Base-by-base conservation (phyloP, 179 eudicot genomes). In the Heliamphora pulchella region DNA sequence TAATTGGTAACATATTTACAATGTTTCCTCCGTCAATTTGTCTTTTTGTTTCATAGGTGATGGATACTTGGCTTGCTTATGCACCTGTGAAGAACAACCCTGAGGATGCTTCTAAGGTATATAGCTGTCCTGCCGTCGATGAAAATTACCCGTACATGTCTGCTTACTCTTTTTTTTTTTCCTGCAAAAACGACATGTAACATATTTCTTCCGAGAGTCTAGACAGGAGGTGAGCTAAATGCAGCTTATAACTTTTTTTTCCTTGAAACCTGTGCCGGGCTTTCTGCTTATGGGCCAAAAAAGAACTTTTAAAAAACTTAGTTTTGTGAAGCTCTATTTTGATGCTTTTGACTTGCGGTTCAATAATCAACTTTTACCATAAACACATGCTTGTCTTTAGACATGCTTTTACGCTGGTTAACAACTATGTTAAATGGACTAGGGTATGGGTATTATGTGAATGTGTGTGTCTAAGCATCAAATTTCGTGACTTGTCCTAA, bases 21-120 rank as follows among this genome's bases (percentile, higher is more conserved):
- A 5, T n/a, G 4, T 47, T 59, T 15, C 1, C 22, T 62, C 39
- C 15, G 11, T 55, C 4, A 10, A 55, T 20, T 31, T 82, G 9
- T 73, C 75, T 79, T 78, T 18, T 81, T 66, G 54, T 58, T 76
- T 7, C 63, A 81, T 81, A 96, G 99, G 96, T 89, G 79, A 89
- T 91, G 93, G 98, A 94, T 86, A 78, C 90, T 84, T 96, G 99
- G 99, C 90, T 96, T 82, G 99, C 97, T 79, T 96, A 96, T 91
- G 96, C 99, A 74, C 99, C 99, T 75, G 98, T 96, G 80, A 96
- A 96, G 86, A 96, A 94, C 90, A 94, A 96, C 54, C 98, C 98
- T 58, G 98, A 96, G 81, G 99, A 96, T 88, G 99, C 98, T 82
- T 96, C 98, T 9, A 96, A 96, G 97, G 98, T 96, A 86, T 62